These are phyloP conservation scores for Pistacia vera DNA, from an alignment of 345 rosid species.

Conservation along the genomic window DNA sequence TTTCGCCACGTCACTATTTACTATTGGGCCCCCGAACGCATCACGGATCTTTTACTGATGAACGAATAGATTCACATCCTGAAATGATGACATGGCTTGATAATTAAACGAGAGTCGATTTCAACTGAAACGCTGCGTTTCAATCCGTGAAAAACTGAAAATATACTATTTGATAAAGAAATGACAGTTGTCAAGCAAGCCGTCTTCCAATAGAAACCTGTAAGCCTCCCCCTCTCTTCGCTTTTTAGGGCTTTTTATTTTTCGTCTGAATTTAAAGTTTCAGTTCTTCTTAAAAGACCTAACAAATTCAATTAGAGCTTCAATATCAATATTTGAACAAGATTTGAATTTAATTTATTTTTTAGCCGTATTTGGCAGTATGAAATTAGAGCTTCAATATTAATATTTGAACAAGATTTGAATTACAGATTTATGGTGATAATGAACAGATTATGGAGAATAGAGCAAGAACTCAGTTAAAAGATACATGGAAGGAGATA, in stretches of 20 bases:
- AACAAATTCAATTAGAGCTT: background rate
- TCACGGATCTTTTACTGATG: background rate
- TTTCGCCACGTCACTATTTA: background rate
- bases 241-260: background rate
- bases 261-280: background rate
- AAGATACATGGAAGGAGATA: conserved; percentile 47
- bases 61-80: background rate
- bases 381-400: background rate
- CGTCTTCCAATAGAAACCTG: background rate
- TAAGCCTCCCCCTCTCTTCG: background rate
- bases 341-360: too few species aligned
- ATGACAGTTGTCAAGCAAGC: background rate
- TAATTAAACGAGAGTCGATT: background rate
- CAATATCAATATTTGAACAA: too few species aligned
- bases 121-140: background rate
- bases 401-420: background rate
- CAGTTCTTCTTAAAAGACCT: too few species aligned
- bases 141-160: background rate
- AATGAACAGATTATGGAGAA: conserved; percentile 31
- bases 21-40: background rate
- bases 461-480: conserved; percentile 18
- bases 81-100: background rate
- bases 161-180: too few species aligned
- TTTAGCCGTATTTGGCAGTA: background rate
- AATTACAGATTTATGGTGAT: background rate